These are phyloP conservation scores for Haplographium delicatum DNA, from an alignment of 495 filamentous ascomycete genomes.

Conservation along the genomic window DNA sequence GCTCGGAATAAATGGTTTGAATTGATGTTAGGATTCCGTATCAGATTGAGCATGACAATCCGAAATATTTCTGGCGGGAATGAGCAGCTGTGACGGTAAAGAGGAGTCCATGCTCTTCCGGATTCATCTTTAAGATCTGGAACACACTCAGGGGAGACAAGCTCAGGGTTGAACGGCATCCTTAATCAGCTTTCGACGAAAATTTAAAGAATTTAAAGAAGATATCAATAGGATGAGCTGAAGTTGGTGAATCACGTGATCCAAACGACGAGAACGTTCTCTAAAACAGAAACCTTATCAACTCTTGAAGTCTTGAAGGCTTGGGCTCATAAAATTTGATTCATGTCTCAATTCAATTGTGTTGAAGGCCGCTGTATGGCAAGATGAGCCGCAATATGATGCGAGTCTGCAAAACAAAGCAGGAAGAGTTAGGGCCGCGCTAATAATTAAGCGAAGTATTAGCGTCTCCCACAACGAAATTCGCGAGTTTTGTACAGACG, in stretches of 20 bases:
- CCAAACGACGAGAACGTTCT: no score
- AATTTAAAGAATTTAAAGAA: no score
- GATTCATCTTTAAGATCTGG: conserved; percentile 28
- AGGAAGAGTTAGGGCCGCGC: background rate
- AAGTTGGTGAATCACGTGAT: no score
- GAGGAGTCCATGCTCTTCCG: conserved; percentile 40
- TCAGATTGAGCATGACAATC: conserved; percentile 63
- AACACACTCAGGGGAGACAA: conserved; percentile 1
- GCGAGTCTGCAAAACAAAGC: no score
- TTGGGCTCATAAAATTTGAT: no score
- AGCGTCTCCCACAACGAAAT: conserved; percentile 1
- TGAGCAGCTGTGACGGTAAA: conserved; percentile 46
- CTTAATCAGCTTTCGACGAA: background rate
- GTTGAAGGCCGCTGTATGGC: no score
- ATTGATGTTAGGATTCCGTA: conserved; percentile 83
- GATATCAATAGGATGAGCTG: no score
- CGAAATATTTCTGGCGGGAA: conserved; percentile 57
- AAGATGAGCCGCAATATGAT: no score
- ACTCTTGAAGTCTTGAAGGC: no score
- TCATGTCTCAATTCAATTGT: no score
- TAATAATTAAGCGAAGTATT: background rate
- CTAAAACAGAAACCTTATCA: no score
- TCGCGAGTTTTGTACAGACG: conserved; percentile 14
- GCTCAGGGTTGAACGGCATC: conserved; percentile 16
- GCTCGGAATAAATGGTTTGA: conserved; percentile 79